These are phyloP conservation scores for Acacia pycnantha DNA, from an alignment of 331 rosid genomes.

Conservation along the genomic window DNA sequence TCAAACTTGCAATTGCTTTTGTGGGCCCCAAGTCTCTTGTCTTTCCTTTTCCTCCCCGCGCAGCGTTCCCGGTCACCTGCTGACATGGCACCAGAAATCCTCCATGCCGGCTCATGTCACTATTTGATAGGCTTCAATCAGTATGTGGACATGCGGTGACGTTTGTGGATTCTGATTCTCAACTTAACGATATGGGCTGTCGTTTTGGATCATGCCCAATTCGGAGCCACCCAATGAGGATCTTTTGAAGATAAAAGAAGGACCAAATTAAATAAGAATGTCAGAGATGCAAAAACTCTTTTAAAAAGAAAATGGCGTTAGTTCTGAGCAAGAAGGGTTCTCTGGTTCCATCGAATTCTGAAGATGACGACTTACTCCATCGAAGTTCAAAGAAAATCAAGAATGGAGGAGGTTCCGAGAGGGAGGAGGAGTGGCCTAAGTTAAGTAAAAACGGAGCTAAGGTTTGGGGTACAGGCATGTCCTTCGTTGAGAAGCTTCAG, in stretches of 20 bases:
- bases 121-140: not conserved
- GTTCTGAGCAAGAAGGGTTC: too few relatives aligned
- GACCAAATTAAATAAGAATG: not conserved
- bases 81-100: constrained; percentile 29
- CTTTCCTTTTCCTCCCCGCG: not conserved
- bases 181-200: not conserved
- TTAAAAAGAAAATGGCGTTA: too few relatives aligned
- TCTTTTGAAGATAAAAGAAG: not conserved
- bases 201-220: not conserved
- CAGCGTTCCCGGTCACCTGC: constrained; percentile 22
- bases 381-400: too few relatives aligned
- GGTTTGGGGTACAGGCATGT: too few relatives aligned
- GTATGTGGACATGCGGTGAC: not conserved
- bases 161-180: not conserved
- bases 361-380: too few relatives aligned
- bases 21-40: constrained; percentile 35
- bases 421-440: too few relatives aligned
- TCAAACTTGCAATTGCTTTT: constrained; percentile 28
- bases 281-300: too few relatives aligned
- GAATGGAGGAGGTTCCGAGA: too few relatives aligned
- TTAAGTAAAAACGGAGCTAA: too few relatives aligned
- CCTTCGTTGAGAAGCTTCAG: too few relatives aligned
- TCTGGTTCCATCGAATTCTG: too few relatives aligned
- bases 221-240: not conserved
- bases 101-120: not conserved